Base-by-base conservation (phyloP, 352 stramenopile species). In the Phytophthora multivora region DNA sequence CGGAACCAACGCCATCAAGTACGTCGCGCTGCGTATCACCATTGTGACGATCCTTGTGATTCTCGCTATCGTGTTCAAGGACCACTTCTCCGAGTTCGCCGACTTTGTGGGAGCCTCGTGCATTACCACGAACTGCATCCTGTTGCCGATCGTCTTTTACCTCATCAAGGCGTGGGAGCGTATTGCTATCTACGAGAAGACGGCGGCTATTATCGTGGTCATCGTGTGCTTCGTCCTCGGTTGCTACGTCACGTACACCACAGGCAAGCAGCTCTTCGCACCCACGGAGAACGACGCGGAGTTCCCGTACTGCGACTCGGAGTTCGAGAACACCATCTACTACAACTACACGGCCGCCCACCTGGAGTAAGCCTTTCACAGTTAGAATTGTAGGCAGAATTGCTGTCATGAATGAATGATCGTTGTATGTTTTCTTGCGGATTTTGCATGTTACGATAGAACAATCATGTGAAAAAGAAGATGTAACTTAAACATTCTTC, bases 91-190 rank as follows among this genome's bases (percentile, higher is more conserved):
- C 18, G 79, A 87, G 43, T 79, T 90, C 10, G 69, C 71, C 2
- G 80, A 88, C 59, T 87, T 90, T 13, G 57, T 86, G 6, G 80
- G 76, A n/a, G 76, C 80, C 0, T 90, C 76, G 31, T 71, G 71
- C 65, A 84, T 83, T 46, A 77, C 79, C 2, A 69, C 69, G 28
- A 80, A 80, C 66, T 88, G 77, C 59, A 87, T 88, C 51, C 75
- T 88, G 16, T 50, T 90, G 35, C 80, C 80, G 0, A 87, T 86
- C 16, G 35, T 77, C 2, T 87, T 90, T 53, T 90, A 90, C 75
- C 63, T 88, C 39, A 86, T 85, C 52, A 85, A 83, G 71, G 26
- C 79, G n/a, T 87, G 77, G 77, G 55, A 55, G 18, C 66, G 60
- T 10, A 48, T 89, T 7, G 56, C 65, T 0, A 21, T 73, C n/a